Evolutionary conservation across 306 rosid species (phyloP), one percentile per base, ranked within the genome.

Genomic region (Ceratonia siliqua): DNA sequence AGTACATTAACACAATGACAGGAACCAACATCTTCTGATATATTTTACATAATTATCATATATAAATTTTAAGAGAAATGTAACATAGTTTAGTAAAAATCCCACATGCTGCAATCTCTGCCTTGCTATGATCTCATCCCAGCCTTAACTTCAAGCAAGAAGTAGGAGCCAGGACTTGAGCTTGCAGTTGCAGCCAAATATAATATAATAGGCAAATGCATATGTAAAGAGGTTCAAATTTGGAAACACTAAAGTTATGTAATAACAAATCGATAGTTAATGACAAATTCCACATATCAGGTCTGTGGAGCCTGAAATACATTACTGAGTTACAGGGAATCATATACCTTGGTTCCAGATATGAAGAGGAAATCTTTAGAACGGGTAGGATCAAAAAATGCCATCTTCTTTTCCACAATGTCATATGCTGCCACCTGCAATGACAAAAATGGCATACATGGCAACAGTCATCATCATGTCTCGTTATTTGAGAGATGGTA

Each of bases 341-440:
- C n/a, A 68, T 36, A 62, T 75, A 95, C 99, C 97, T 95, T 95
- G 84, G 97, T 92, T 73, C 98, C 99, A 0, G 96, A 95, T 80
- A 95, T 95, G 86, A 95, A 92, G 81, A 95, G 93, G 81, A 95
- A 95, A 64, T 95, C 96, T 81, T 90, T 72, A 6, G 97, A 73
- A 0, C 98, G 98, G 13, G 86, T 55, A 43, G 99, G 98, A 38
- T 95, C 96, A 50, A 95, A 95, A 86, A 95, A 95, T 32, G 97
- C 98, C 99, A 95, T 95, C 89, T 90, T 90, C 76, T 79, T 89
- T 2, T 53, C 90, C 64, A 58, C 64, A 1, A 87, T 95, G 83
- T 95, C 97, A 72, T 95, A 95, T 45, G 99, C 99, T 66, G 99
- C 99, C 8, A 95, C 99, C 99, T 95, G 90, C 74, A 68, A 62